Evolutionary conservation across 352 stramenopile species (phyloP).

Genomic region (Ochromonadaceae sp.): DNA sequence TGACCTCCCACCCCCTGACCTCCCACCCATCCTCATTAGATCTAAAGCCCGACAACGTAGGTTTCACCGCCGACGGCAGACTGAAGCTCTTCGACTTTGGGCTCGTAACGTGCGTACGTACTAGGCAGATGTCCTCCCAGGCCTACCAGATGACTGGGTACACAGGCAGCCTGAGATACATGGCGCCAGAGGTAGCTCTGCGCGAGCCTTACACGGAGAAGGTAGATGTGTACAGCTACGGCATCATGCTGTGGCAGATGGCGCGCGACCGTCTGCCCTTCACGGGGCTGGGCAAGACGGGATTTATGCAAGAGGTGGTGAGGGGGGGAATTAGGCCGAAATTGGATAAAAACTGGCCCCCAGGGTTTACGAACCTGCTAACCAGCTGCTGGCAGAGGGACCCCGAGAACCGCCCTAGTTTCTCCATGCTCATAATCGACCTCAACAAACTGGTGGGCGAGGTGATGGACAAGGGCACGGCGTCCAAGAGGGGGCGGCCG

Average conservation of each 20-base stretch:
- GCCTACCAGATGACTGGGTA: constrained; percentile 29
- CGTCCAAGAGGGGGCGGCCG: no score
- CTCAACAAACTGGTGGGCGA: no score
- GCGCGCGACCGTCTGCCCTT: constrained; percentile 22
- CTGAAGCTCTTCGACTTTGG: constrained; percentile 37
- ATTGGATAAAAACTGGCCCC: constrained; percentile 30
- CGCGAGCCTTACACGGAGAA: constrained; percentile 20
- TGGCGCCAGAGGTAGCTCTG: constrained; percentile 26
- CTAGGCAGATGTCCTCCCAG: neutral
- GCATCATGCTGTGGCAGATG: constrained; percentile 22
- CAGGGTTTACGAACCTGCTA: constrained; percentile 17
- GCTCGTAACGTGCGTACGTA: constrained; percentile 16
- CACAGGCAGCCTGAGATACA: constrained; percentile 29
- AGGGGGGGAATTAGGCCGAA: constrained; percentile 24
- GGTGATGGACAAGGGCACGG: no score
- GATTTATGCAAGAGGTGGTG: constrained; percentile 28
- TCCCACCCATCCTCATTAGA: constrained; percentile 5
- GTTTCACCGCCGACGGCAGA: constrained; percentile 29
- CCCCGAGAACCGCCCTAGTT: constrained; percentile 21
- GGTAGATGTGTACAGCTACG: constrained; percentile 21
- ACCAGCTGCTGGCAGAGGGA: constrained; percentile 22
- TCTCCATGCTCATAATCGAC: no score
- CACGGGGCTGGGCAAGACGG: constrained; percentile 23
- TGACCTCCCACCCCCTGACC: neutral
- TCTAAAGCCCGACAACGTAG: constrained; percentile 34